These are phyloP conservation scores for Cicer cuneatum DNA, from an alignment of 306 rosid species.

Conservation along the genomic window DNA sequence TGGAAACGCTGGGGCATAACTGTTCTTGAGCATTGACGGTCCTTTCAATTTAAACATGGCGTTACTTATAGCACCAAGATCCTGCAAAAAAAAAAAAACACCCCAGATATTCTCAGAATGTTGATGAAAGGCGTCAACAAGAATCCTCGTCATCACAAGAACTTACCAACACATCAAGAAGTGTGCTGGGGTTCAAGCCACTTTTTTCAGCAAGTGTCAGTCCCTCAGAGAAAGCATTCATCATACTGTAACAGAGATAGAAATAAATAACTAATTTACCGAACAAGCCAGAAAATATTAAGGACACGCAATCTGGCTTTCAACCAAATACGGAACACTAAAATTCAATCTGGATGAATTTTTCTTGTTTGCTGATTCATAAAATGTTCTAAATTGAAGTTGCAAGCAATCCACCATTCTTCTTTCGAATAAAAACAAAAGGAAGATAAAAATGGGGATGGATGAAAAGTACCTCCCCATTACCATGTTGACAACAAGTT, in stretches of 20 bases:
- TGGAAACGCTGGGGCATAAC: constrained; percentile 81
- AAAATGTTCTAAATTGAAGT: constrained; percentile 25
- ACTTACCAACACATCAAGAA: constrained; percentile 82
- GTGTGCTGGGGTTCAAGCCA: constrained; percentile 70
- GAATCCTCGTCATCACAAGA: constrained; percentile 12
- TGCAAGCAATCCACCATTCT: not conserved
- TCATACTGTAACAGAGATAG: constrained; percentile 59
- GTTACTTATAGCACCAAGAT: constrained; percentile 71
- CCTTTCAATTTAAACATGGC: constrained; percentile 85
- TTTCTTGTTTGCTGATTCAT: constrained; percentile 31
- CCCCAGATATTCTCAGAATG: constrained; percentile 30
- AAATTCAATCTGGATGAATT: constrained; percentile 5
- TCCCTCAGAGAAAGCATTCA: constrained; percentile 92
- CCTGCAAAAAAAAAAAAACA: constrained; percentile 54
- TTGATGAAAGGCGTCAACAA: constrained; percentile 21
- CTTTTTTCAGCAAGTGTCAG: constrained; percentile 69
- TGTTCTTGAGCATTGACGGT: constrained; percentile 70
- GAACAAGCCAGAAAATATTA: constrained; percentile 23
- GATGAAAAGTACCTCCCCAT: constrained; percentile 82
- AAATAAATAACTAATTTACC: constrained; percentile 24
- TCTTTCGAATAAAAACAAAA: not conserved
- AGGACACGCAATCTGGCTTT: constrained; percentile 20
- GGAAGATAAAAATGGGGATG: not conserved
- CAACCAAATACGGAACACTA: constrained; percentile 17
- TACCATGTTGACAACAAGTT: constrained; percentile 94